Evolutionary conservation across 164 flowering plant genomes (phyloP).

Genomic region (Magnolia kwangsiensis): DNA sequence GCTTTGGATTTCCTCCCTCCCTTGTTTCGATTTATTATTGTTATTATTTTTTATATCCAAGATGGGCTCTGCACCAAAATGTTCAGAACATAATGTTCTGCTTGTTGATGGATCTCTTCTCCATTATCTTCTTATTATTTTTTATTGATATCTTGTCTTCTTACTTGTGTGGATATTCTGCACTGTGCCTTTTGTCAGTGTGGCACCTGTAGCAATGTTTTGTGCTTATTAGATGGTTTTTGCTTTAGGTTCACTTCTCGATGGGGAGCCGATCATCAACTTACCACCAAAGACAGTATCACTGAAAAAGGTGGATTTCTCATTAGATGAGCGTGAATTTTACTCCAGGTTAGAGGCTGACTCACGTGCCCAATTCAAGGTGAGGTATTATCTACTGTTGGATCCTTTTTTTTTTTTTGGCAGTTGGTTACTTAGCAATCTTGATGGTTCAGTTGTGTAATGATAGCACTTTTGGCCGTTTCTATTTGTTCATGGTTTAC

Average conservation of each 20-base stretch:
- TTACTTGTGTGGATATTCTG: neutral
- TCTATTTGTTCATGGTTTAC: too few relatives aligned
- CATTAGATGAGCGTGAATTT: constrained; percentile 75
- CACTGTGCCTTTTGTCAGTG: too few relatives aligned
- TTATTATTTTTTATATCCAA: too few relatives aligned
- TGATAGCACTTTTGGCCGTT: neutral
- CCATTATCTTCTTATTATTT: too few relatives aligned
- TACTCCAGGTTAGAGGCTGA: constrained; percentile 79
- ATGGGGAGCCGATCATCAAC: constrained; percentile 79
- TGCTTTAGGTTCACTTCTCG: constrained; percentile 58
- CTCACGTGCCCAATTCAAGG: constrained; percentile 87
- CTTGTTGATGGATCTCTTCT: too few relatives aligned
- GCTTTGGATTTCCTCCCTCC: too few relatives aligned
- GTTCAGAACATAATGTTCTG: too few relatives aligned
- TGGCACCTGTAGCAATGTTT: neutral
- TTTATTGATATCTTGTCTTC: neutral
- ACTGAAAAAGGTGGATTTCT: constrained; percentile 69
- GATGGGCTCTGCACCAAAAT: too few relatives aligned
- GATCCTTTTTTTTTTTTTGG: too few relatives aligned
- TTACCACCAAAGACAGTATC: constrained; percentile 71
- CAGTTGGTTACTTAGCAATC: neutral
- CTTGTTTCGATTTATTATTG: too few relatives aligned
- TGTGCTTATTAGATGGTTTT: constrained; percentile 2
- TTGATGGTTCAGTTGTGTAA: neutral
- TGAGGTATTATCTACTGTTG: constrained; percentile 11